Base-by-base conservation (phyloP, 2,329 filamentous ascomycete genomes). In the Blastomyces gilchristii region DNA sequence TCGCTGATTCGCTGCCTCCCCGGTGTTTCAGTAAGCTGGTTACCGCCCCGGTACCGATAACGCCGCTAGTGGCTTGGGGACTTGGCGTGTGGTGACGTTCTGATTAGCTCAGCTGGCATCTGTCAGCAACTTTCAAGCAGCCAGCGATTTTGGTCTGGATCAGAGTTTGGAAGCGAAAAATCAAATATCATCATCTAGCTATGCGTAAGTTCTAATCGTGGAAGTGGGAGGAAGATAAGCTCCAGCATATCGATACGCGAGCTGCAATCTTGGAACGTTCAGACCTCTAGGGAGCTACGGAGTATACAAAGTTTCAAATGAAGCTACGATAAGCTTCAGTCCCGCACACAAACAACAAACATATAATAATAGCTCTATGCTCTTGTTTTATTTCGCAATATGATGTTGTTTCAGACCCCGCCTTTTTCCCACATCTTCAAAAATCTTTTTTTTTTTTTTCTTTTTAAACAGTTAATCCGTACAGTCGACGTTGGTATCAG, bases 351-450 rank as follows among this genome's bases (percentile, higher is more conserved):
- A 22, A 22, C n/a, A 22, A 22, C n/a, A 22, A 22, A 22, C n/a
- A 22, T 22, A 22, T 22, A 22, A 22, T 22, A 22, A 22, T 22
- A 22, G n/a, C n/a, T 22, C n/a, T 22, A 22, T 22, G n/a, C n/a
- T 22, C n/a, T 37, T 6, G 18, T 16, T 41, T 25, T 28, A 1
- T 16, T 41, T 25, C n/a, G 2, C 31, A 18, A 53, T 14, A 1
- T 22, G n/a, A 41, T 8, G 16, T 31, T 50, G 59, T 61, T 61
- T 61, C 59, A 61, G 22, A 52, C 59, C 59, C 59, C 47, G 47
- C 47, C 47, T 61, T 61, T 58, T 41, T 43, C 25, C 47, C 31
- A 2, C n/a, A 34, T 50, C 28, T 37, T 28, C 34, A 4, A 37
- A 37, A 9, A 37, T 1, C 7, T 9, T 9, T 9, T 37, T 28